Evolutionary conservation across 2,329 filamentous ascomycete species (phyloP), one percentile per base, ranked within the genome.

Genomic region (Chaetomiaceae sp.): DNA sequence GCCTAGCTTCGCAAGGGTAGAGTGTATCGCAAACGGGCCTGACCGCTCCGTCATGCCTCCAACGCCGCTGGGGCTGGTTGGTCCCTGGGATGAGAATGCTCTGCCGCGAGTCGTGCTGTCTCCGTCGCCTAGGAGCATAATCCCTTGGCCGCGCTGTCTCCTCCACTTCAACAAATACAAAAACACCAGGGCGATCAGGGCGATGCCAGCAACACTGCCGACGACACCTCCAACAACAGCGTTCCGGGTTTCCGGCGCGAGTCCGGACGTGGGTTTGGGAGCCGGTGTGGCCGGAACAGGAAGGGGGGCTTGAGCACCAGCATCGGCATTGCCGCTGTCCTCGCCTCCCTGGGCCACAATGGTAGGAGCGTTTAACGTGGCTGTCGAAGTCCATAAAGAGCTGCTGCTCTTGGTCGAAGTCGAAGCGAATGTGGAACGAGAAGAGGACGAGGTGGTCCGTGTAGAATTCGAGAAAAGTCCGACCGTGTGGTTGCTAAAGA

Each of bases 191-290:
- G 20, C 46, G 27, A 86, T 64, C 41, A 85, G 69, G 11, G 80
- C 81, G 1, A 80, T 66, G 16, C 81, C 82, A 14, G 82, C 81
- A 29, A 86, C 65, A 36, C 78, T 73, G 20, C 80, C 80, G 16
- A 83, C 70, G 1, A 84, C 78, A 29, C 80, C 75, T 0, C 80
- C 80, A 7, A 81, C 78, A 25, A 84, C 64, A 8, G 69, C 59
- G 48, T 60, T 60, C 36, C 61, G 60, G 23, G 58, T 54, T 30
- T 57, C 59, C 14, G 62, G 59, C 13, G 63, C 48, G 18, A 62
- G 56, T 6, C 68, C 64, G 4, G 65, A 48, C 25, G 54, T 53
- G 11, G 62, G 10, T 3, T 62, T 57, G 32, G 66, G 53, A 2
- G 55, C 58, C 0, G 65, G 55, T 14, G 43, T 56, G 6, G 55